Base-by-base conservation (phyloP, 805 yeast species). In the Kuraishia piskuri region DNA sequence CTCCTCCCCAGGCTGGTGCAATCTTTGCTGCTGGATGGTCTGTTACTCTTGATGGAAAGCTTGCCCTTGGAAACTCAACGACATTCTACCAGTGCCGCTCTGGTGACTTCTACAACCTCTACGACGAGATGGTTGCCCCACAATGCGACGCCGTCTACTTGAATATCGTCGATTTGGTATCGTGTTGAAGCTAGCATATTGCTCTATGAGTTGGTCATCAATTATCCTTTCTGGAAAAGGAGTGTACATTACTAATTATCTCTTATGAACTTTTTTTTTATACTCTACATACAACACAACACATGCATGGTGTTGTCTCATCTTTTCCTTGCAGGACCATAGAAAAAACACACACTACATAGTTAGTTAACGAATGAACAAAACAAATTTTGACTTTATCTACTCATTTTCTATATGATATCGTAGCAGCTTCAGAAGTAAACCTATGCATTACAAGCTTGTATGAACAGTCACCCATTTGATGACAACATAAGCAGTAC, bases 1-100 rank as follows among this genome's bases (percentile, higher is more conserved):
- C 88, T 55, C 85, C 88, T 72, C 90, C 91, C 64, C 92, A 86
- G 76, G 88, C 86, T 36, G 88, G 87, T 69, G 76, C 87, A 55
- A 77, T 82, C 61, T 79, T 76, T 63, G 84, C 87, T 58, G 79
- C 77, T 49, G 85, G 86, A 56, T 80, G 84, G 86, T 74, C 82
- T 51, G 73, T 80, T 55, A 72, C 79, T 51, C 61, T 64, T 57
- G 78, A 77, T 58, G 84, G 77, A 21, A 80, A 80, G 69, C 77
- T 85, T 63, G 88, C 88, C 36, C 69, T 85, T 57, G 90, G 89
- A 70, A 69, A 71, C 61, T 64, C 69, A 50, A 80, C 80, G 56
- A 74, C 76, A 53, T 86, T 86, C 76, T 86, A 79, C 78, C 86
- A 84, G 72, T 86, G 92, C 74, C 65, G 78, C 60, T 83, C 90